A percentile compares a stretch with the other conserved stretches of the same genome.
phyloP scores from a whole-genome alignment of 2,329 filamentous ascomycete genomes.

The Pseudogymnoascus sp. region DNA sequence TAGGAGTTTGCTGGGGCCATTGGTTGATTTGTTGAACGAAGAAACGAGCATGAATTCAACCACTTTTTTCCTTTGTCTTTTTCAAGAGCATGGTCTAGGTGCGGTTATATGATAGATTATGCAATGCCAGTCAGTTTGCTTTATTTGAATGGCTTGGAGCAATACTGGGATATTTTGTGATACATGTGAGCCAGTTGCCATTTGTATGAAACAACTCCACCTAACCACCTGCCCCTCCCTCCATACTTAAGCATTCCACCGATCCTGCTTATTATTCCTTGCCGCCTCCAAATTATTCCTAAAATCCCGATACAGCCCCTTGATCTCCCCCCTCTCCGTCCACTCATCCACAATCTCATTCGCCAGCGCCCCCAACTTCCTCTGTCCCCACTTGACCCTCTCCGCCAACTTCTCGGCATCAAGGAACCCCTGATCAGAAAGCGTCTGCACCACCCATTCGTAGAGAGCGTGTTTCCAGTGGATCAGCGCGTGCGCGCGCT shows the following conservation, averaged over 20 bases:
- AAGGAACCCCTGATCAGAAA: slow-evolving; percentile 52
- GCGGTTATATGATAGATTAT: neutral
- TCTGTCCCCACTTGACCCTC: slow-evolving; percentile 53
- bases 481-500: slow-evolving; percentile 62
- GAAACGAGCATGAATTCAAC: slow-evolving; percentile 2
- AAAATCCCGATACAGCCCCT: slow-evolving; percentile 58
- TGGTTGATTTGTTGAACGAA: neutral
- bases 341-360: slow-evolving; percentile 59
- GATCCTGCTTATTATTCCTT: slow-evolving; percentile 37
- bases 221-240: neutral
- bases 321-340: slow-evolving; percentile 51
- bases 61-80: neutral
- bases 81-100: neutral
- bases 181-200: too few species aligned
- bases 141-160: neutral
- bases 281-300: slow-evolving; percentile 54
- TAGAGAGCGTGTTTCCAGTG: slow-evolving; percentile 75
- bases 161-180: neutral
- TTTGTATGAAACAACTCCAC: neutral
- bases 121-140: neutral
- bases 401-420: slow-evolving; percentile 50
- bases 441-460: slow-evolving; percentile 58
- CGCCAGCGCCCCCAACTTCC: slow-evolving; percentile 52
- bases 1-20: neutral
- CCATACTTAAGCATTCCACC: slow-evolving; percentile 6